Evolutionary conservation across 257 asterid genomes (phyloP), one percentile per base, ranked within the genome.

Genomic region (Solanum etuberosum): DNA sequence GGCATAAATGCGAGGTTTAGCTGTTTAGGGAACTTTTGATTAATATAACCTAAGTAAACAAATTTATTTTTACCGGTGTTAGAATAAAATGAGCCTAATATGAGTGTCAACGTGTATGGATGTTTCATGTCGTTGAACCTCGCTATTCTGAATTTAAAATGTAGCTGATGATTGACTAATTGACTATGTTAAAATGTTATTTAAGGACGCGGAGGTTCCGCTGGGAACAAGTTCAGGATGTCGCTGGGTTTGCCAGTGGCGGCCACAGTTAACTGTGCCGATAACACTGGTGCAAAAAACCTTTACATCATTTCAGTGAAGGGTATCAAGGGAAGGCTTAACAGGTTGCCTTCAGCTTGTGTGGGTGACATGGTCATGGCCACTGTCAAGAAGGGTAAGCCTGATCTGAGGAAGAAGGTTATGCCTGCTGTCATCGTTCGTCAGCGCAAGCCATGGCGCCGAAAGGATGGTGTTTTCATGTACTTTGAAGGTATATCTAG

Each of bases 331-430:
- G 96, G 94, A 6, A 92, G 95, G 23, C 95, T 93, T 27, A 93
- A 93, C 83, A 91, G 95, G 92, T 88, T 93, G 76, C 96, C 96
- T 0, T 93, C 96, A 5, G 96, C 96, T 35, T 93, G 96, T 40
- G 95, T 93, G 7, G 95, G 96, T 5, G 96, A 93, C 88, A 92
- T 93, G 96, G 96, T 93, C 57, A 93, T 93, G 95, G 96, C 96
- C 61, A 93, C 95, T 83, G 95, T 93, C 14, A 93, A 93, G 91
- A 93, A 93, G 88, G 96, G 94, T n/a, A 93, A 93, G 92, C 95
- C 96, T 14, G 96, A 93, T 86, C 93, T 93, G 27, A 90, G 95
- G 46, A 93, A 93, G 93, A 93, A 92, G 93, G 95, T 93, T 86
- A 92, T 93, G 96, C 93, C 96, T 7, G 95, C 96, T 51, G 94